Percentiles rank a stretch among this genome's conserved stretches.
These are phyloP conservation scores for Drosera spatulata DNA, from an alignment of 179 eudicot genomes.

Conservation along the genomic window DNA sequence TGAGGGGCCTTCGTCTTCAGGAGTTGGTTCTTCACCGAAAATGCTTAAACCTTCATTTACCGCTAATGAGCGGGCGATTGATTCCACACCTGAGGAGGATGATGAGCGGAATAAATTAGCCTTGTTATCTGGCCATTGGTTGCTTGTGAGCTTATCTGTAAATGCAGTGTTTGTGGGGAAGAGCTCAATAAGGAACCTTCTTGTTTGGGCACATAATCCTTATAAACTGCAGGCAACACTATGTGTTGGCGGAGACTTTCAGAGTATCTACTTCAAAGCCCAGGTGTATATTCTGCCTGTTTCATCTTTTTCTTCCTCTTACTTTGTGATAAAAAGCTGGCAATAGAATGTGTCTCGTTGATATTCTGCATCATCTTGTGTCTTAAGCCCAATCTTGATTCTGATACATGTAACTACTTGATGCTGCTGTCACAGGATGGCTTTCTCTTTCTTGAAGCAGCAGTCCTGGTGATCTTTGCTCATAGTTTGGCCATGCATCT, in stretches of 20 bases:
- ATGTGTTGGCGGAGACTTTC: conserved; percentile 48
- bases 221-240: conserved; percentile 34
- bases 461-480: conserved; percentile 30
- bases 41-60: conserved; percentile 12
- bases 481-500: conserved; percentile 38
- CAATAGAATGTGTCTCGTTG: background rate
- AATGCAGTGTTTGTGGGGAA: conserved; percentile 38
- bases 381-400: conserved; percentile 1
- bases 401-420: conserved; percentile 7
- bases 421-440: conserved; percentile 71
- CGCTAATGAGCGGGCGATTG: conserved; percentile 9
- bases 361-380: background rate
- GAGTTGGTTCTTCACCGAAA: conserved; percentile 7
- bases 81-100: conserved; percentile 10
- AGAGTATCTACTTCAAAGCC: conserved; percentile 33
- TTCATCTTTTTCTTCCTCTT: background rate
- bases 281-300: conserved; percentile 33
- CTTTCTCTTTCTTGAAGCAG: conserved; percentile 42
- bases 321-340: background rate
- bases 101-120: conserved; percentile 15
- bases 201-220: conserved; percentile 29
- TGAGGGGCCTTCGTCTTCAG: conserved; percentile 17
- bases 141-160: conserved; percentile 25
- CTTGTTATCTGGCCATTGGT: conserved; percentile 22
- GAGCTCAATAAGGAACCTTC: conserved; percentile 38